Percentiles rank a stretch among this genome's conserved stretches.
phyloP scores from a whole-genome alignment of 441 rosid species.

The Syzygium syzygioides region DNA sequence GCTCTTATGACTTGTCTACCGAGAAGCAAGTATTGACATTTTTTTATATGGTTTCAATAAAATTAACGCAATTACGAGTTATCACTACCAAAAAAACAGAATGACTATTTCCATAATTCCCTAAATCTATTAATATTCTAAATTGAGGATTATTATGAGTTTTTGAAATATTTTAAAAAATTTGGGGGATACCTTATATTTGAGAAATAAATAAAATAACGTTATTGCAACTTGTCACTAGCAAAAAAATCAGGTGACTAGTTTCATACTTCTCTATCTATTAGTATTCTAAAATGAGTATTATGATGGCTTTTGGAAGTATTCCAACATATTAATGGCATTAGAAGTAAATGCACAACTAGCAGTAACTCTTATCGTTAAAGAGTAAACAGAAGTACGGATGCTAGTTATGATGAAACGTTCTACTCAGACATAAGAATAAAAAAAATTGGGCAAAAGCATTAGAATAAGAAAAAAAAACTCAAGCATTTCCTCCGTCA shows the following conservation, averaged over 20 bases:
- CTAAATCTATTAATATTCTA: not conserved
- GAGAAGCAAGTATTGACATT: no score
- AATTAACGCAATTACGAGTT: not conserved
- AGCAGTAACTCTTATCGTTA: not conserved
- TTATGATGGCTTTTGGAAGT: not conserved
- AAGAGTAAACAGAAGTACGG: not conserved
- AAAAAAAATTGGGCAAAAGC: not conserved
- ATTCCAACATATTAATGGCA: not conserved
- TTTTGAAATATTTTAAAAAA: not conserved
- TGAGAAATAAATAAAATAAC: not conserved
- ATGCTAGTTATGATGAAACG: not conserved
- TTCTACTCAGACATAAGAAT: not conserved
- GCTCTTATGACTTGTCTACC: no score
- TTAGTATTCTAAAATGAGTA: fast-evolving
- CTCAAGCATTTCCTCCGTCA: not conserved
- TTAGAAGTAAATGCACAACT: not conserved
- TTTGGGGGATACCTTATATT: not conserved
- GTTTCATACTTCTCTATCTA: not conserved
- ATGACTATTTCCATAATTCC: not conserved
- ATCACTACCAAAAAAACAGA: not conserved
- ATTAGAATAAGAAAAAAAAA: not conserved
- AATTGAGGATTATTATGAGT: not conserved
- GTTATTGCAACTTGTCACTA: fast-evolving
- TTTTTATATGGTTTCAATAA: not conserved
- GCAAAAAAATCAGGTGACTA: not conserved